A percentile compares a stretch with the other conserved stretches of the same genome.
Conservation (phyloP, 345 rosid genomes). For the Pugionium dolabratum region DNA sequence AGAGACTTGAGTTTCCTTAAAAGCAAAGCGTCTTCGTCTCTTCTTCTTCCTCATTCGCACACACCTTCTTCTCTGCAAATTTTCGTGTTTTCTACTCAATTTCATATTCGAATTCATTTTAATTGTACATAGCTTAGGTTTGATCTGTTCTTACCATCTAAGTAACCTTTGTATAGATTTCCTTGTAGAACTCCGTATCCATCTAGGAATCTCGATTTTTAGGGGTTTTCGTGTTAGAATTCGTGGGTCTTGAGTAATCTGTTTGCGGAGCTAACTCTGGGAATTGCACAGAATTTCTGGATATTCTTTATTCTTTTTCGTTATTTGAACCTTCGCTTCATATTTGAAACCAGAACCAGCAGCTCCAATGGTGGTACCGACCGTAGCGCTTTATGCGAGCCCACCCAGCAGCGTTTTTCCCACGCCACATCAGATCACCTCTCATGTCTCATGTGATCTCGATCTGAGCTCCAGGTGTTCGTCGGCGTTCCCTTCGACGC, state of each 20-base stretch:
- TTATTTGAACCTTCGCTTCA: neutral
- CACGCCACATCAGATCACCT: slow-evolving; percentile 70
- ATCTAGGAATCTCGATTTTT: neutral
- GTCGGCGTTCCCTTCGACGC: slow-evolving; percentile 51
- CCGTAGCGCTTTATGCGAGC: slow-evolving; percentile 77
- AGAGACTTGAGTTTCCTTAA: neutral
- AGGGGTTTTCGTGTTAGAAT: slow-evolving; percentile 18
- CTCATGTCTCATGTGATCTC: slow-evolving; percentile 48
- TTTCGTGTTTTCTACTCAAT: neutral
- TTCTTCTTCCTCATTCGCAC: slow-evolving; percentile 29
- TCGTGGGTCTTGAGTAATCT: slow-evolving; percentile 19
- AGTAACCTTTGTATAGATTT: neutral
- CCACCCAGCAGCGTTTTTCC: slow-evolving; percentile 81
- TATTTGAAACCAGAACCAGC: slow-evolving; percentile 16
- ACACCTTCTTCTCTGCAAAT: no score
- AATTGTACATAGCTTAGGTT: slow-evolving; percentile 26
- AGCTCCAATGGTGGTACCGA: slow-evolving; percentile 70
- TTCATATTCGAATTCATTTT: slow-evolving; percentile 19
- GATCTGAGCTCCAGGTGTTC: slow-evolving; percentile 67
- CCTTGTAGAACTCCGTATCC: neutral
- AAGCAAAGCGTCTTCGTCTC: slow-evolving; percentile 39
- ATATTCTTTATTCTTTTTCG: neutral
- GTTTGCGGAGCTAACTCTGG: slow-evolving; percentile 21
- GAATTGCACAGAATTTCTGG: slow-evolving; percentile 1
- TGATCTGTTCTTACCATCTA: slow-evolving; percentile 14